phyloP scores from a whole-genome alignment of 2,329 filamentous ascomycete species.

The Hortaea sp. region DNA sequence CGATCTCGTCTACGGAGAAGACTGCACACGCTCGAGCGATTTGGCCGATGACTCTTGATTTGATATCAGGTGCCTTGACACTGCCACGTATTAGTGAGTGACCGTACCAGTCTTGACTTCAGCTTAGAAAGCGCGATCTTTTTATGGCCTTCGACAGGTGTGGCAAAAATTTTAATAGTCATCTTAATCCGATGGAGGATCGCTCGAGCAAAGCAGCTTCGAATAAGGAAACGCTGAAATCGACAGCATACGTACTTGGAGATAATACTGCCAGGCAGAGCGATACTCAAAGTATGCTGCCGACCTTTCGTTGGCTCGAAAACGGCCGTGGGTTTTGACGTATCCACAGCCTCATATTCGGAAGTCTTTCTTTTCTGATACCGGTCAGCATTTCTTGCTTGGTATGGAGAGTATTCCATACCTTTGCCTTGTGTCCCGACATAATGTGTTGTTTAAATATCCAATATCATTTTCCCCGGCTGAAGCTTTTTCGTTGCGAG shows the following conservation, averaged over 20 bases:
- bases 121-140: neutral
- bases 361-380: slow-evolving; percentile 4
- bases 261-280: slow-evolving; percentile 67
- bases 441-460: slow-evolving; percentile 1
- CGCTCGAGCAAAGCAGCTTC: no score
- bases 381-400: neutral
- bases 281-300: slow-evolving; percentile 65
- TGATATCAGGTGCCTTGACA: slow-evolving; percentile 62
- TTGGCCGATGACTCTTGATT: slow-evolving; percentile 61
- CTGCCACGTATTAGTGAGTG: slow-evolving; percentile 30
- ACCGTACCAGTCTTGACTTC: neutral
- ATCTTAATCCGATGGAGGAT: no score
- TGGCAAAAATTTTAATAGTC: no score
- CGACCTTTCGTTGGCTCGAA: slow-evolving; percentile 57
- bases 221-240: neutral
- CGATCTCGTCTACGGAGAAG: slow-evolving; percentile 74
- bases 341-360: slow-evolving; percentile 32
- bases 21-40: slow-evolving; percentile 74
- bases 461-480: neutral
- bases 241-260: slow-evolving; percentile 47
- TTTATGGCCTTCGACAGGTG: no score
- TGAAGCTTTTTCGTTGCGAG: neutral
- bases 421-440: slow-evolving; percentile 6
- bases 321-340: slow-evolving; percentile 57
- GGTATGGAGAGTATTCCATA: no score